Conservation (phyloP, 257 asterid species). For the Nicotiana noctiflora region DNA sequence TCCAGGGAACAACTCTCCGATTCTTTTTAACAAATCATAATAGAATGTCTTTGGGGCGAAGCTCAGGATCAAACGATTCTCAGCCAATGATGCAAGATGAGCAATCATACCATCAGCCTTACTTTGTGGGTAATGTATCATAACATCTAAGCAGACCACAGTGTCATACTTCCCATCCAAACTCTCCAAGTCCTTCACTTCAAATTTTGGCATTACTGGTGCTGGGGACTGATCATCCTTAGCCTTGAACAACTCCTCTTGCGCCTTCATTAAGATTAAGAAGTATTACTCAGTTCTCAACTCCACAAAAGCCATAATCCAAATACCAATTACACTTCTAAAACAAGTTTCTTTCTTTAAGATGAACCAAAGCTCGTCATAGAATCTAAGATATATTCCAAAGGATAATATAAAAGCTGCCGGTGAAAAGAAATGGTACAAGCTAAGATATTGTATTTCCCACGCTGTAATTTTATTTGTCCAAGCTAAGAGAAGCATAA, state of each 20-base stretch:
- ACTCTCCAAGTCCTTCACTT: constrained; percentile 85
- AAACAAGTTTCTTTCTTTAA: not conserved
- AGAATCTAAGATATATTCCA: not conserved
- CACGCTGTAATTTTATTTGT: not conserved
- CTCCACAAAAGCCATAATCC: not conserved
- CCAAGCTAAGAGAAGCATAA: not conserved
- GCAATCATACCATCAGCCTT: constrained; percentile 95
- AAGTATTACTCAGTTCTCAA: not conserved
- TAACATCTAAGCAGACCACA: constrained; percentile 80
- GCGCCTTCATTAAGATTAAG: constrained; percentile 39
- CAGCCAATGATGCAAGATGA: constrained; percentile 85
- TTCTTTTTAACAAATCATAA: constrained; percentile 70
- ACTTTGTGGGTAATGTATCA: constrained; percentile 91
- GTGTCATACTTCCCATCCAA: constrained; percentile 77
- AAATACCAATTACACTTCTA: not conserved
- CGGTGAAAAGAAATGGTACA: not conserved
- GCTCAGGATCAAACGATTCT: constrained; percentile 75
- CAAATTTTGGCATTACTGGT: constrained; percentile 62
- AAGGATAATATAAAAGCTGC: not conserved
- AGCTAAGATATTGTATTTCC: not conserved
- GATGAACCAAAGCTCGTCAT: not conserved
- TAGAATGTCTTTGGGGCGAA: constrained; percentile 89
- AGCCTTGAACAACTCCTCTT: constrained; percentile 51
- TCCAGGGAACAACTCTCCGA: constrained; percentile 95
- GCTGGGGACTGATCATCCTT: constrained; percentile 40